Evolutionary conservation across 768 basidiomycete genomes (phyloP), one percentile per base, ranked within the genome.

Genomic region (Lanmaoa pseudosensibilis): DNA sequence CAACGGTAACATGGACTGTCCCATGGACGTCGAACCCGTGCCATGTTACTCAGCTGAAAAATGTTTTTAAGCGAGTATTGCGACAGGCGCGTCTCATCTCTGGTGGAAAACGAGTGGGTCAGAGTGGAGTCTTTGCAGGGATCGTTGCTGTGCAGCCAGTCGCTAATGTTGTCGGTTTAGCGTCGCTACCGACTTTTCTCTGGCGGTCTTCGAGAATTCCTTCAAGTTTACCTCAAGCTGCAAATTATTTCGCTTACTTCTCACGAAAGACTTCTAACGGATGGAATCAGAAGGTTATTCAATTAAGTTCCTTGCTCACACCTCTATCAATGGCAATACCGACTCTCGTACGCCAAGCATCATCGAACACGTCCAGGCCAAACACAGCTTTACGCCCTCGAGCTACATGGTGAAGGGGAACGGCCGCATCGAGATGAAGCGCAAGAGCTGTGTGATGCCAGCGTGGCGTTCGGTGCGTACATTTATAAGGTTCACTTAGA

Each of bases 41-140:
- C 59, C 59, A 55, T 56, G 56, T 49, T 30, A 40, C 59, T 44
- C 27, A 13, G 49, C 49, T 56, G 46, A 58, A 62, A 58, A 68
- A 63, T 41, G 48, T 52, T 60, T 64, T 61, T 58, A 57, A 59
- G 54, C 55, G 59, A 61, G 40, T 46, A 56, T 52, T 48, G 55
- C 53, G 46, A 33, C 52, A 55, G 34, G 34, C 45, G 34, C 43
- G 32, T 44, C 55, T 49, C 55, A 41, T 52, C 47, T 56, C 49
- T 56, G 41, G 52, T 27, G 44, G 57, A 38, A 30, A 45, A 23
- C 46, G 46, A 58, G 60, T 61, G 59, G 59, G 63, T 64, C 59
- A 51, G 48, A 51, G 54, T 36, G 40, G 58, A 57, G 52, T 62
- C 43, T 49, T 51, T 46, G 25, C 50, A 63, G 58, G 63, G 65